These are phyloP conservation scores for Gaultheria prostrata DNA, from an alignment of 148 eudicot genomes.

Conservation along the genomic window DNA sequence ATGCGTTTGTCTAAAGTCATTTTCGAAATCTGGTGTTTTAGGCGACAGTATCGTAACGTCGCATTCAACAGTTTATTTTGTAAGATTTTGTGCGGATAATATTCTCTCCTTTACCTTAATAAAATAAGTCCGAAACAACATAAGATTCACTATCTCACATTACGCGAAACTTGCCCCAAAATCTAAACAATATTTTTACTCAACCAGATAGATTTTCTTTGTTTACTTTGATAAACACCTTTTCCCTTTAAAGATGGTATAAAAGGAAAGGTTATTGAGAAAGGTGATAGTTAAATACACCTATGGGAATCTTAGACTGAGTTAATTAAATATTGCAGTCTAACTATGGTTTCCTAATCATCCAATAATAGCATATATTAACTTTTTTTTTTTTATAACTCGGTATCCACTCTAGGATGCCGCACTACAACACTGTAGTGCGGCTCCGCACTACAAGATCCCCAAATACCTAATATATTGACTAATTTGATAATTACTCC, in stretches of 20 bases:
- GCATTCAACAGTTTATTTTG: slow-evolving; percentile 8
- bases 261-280: neutral
- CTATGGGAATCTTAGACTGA: no score
- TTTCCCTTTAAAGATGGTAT: neutral
- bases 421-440: no score
- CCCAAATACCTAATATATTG: no score
- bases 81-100: neutral
- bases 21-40: slow-evolving; percentile 10
- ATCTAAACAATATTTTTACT: slow-evolving; percentile 14
- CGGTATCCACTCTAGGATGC: no score
- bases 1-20: slow-evolving; percentile 9
- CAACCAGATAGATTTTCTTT: neutral
- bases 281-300: neutral
- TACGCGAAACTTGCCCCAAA: slow-evolving; percentile 11
- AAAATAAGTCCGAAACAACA: neutral
- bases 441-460: no score
- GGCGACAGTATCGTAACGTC: slow-evolving; percentile 11
- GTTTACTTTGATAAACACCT: slow-evolving; percentile 1
- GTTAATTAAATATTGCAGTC: neutral
- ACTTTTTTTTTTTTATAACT: neutral
- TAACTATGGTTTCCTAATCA: neutral
- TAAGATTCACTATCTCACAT: slow-evolving; percentile 1
- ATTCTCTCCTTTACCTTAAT: neutral
- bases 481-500: no score
- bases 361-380: neutral